Conservation (phyloP, 805 yeast genomes). For the Naumovozyma castellii region DNA sequence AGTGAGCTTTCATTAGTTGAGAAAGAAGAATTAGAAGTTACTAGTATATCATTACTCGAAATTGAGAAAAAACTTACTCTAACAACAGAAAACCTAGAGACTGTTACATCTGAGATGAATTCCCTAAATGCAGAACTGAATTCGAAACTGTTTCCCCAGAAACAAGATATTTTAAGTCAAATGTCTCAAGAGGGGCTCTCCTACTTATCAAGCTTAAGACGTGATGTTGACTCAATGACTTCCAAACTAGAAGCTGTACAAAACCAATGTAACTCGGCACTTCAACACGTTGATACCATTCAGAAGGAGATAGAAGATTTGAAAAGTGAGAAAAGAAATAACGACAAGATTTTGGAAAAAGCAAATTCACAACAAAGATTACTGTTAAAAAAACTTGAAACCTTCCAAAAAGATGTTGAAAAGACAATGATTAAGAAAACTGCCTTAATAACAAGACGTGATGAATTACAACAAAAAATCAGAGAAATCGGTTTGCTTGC, state of each 20-base stretch:
- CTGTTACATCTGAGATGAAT: constrained; percentile 18
- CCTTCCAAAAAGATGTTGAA: constrained; percentile 55
- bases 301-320: constrained; percentile 24
- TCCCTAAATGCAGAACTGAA: constrained; percentile 44
- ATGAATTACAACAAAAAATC: constrained; percentile 62
- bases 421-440: constrained; percentile 54
- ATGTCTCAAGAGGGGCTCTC: constrained; percentile 11
- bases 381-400: constrained; percentile 47
- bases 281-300: constrained; percentile 22
- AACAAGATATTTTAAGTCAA: constrained; percentile 30
- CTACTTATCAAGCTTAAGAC: constrained; percentile 7
- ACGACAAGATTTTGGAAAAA: constrained; percentile 36
- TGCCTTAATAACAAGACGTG: constrained; percentile 49
- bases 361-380: constrained; percentile 50
- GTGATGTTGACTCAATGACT: constrained; percentile 20
- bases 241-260: constrained; percentile 12
- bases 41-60: constrained; percentile 34
- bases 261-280: constrained; percentile 25
- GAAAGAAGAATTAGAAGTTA: constrained; percentile 31
- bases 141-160: constrained; percentile 49
- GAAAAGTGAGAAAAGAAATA: constrained; percentile 22
- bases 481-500: constrained; percentile 84
- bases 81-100: constrained; percentile 18
- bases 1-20: constrained; percentile 46
- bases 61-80: constrained; percentile 40